Evolutionary conservation across 352 stramenopile genomes (phyloP).

Genomic region (Blastocystis sp.): DNA sequence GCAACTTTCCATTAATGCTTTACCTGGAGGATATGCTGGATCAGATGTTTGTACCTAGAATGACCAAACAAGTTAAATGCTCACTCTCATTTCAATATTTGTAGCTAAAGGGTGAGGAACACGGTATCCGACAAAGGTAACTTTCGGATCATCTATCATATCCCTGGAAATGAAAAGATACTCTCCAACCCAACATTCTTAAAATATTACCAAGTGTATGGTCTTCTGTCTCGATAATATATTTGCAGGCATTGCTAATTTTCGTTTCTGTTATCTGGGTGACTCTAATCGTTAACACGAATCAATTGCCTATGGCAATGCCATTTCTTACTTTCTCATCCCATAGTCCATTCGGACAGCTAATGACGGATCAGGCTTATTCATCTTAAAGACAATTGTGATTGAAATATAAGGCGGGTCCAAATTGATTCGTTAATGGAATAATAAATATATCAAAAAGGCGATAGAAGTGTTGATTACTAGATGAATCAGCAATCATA

Average conservation of each 20-base stretch:
- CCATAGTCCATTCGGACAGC: conserved; percentile 20
- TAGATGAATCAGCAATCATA: too few species aligned
- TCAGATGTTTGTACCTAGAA: conserved; percentile 15
- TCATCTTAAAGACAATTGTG: conserved; percentile 16
- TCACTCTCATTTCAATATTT: conserved; percentile 46
- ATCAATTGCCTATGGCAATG: not conserved
- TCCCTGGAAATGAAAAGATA: conserved; percentile 20
- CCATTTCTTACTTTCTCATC: conserved; percentile 10
- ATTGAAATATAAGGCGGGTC: not conserved
- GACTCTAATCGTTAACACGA: conserved; percentile 19
- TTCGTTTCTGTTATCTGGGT: conserved; percentile 19
- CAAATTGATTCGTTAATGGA: too few species aligned
- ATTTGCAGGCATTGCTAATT: conserved; percentile 55
- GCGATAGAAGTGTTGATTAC: too few species aligned
- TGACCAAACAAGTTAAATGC: not conserved
- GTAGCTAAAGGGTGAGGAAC: conserved; percentile 41
- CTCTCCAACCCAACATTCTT: not conserved
- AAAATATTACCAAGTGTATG: conserved; percentile 46
- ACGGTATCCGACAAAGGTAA: conserved; percentile 34
- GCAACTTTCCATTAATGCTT: conserved; percentile 37
- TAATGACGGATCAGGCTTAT: conserved; percentile 24
- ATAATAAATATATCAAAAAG: too few species aligned
- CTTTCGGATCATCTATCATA: conserved; percentile 34
- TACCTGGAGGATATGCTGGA: not conserved
- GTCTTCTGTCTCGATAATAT: conserved; percentile 53